Evolutionary conservation across 2,329 filamentous ascomycete genomes (phyloP), one percentile per base, ranked within the genome.

Genomic region (Cylindrodendrum hubeiense): DNA sequence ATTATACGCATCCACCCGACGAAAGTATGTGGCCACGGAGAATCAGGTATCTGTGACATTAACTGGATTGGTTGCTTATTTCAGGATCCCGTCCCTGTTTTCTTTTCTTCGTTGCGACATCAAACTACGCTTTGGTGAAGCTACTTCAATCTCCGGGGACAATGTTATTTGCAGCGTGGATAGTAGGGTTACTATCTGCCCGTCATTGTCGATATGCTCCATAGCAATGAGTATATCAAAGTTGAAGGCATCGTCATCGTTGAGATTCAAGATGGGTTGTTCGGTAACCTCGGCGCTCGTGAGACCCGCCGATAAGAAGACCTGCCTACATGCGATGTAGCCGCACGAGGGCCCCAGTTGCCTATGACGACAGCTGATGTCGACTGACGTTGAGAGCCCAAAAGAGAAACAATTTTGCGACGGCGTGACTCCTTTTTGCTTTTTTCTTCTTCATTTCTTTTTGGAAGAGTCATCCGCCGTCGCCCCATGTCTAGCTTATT

Each of bases 1-100:
- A 22, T 81, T 70, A 69, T 76, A 82, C 70, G 80, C 81, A 58
- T 79, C 77, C 12, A 81, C 78, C 1, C 63, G 46, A 21, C 81
- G 77, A 67, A 76, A 83, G 71, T 83, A 83, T 4, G 68, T 74
- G 4, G 81, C 63, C 3, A 79, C 77, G 15, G 74, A 73, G 69
- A 83, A 82, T 55, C 60, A 68, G 33, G 66, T 46, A 13, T 68
- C 64, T 15, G 57, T 53, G 26, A 67, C 49, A 10, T 30, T 30
- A 30, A 12, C 28, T 30, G 28, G 28, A 30, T 30, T 30, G 28
- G 28, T 30, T 10, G 28, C 8, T 30, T 30, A 30, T 30, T 30
- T 30, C 28, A 30, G 28, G 28, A 30, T 30, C 28, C 28, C 4
- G 28, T 30, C 8, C 28, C 6, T 30, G 5, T 30, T 30, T 30